A percentile compares a stretch with the other conserved stretches of the same genome.
Conservation (phyloP, 257 asterid species). For the Echites panduratus region DNA sequence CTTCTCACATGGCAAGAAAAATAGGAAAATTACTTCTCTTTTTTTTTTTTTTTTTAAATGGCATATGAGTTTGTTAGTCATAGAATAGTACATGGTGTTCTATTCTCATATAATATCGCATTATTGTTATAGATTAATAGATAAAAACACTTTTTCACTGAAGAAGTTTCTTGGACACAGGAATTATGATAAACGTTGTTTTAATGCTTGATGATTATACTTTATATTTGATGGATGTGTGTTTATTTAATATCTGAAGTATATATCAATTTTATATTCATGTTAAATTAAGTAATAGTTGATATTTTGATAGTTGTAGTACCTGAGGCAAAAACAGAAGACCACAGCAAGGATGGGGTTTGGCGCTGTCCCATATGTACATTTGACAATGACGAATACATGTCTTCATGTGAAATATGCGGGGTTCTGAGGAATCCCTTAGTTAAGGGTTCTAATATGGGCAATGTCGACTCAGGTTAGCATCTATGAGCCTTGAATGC, state of each 20-base stretch:
- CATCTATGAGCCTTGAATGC: not conserved
- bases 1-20: not conserved
- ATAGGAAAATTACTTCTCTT: not conserved
- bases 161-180: not conserved
- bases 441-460: constrained; percentile 46
- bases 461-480: constrained; percentile 48
- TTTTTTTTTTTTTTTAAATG: not conserved
- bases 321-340: constrained; percentile 35
- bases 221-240: not conserved
- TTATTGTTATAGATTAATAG: not conserved
- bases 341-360: constrained; percentile 35
- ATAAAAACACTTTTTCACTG: not conserved
- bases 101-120: not conserved
- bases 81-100: not conserved
- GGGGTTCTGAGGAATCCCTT: constrained; percentile 90
- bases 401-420: constrained; percentile 88
- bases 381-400: constrained; percentile 69
- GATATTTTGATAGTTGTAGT: constrained; percentile 30
- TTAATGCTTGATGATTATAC: not conserved
- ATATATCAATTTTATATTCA: not conserved
- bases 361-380: constrained; percentile 97
- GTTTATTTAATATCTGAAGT: not conserved
- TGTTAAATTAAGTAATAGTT: constrained; percentile 14
- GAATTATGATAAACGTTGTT: not conserved
- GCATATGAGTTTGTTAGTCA: not conserved